Base-by-base conservation (phyloP, 768 basidiomycete genomes). In the Russula dissimulans region DNA sequence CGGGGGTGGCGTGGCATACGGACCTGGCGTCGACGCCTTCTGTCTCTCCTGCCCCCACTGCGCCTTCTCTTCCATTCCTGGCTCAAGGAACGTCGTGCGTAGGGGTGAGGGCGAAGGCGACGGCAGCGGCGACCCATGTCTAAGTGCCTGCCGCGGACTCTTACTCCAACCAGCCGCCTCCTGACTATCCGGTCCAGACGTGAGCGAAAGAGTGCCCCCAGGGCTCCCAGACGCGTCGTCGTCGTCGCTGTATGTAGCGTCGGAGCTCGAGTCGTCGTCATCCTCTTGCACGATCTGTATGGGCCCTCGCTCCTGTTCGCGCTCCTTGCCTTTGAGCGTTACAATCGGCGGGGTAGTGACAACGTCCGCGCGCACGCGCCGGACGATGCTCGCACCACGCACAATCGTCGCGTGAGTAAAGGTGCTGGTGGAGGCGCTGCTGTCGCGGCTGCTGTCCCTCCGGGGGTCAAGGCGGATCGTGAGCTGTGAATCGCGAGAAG, bases 401-500 rank as follows among this genome's bases (percentile, higher is more conserved):
- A 66, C 63, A 42, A 65, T 64, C 18, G 65, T 64, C 15, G 65
- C 65, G 10, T 65, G 65, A 26, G 63, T 64, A 39, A 66, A 12
- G 3, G 65, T 66, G 56, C 56, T 61, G 11, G n/a, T 7, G 5
- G 63, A 64, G 18, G 63, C 63, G 15, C 45, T 58, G 4, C 62
- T 64, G 32, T 63, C 65, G 9, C 65, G 62, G 41, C 26, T 51
- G 29, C 62, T 56, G 43, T 60, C 51, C 50, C 62, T 47, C 17
- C 57, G 49, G 10, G 51, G 51, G 31, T 65, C 22, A 44, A 46
- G 39, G 15, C 55, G 56, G 32, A 65, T 59, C 15, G 64, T 59
- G 14, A 64, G 59, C 43, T 59, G 61, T 14, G 61, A 57, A 14
- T 63, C 60, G n/a, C 57, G 57, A 10, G 38, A 36, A 17, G 26